Percentiles rank a stretch among this genome's conserved stretches.
These are phyloP conservation scores for Neolecta irregularis DNA, from an alignment of 1,139 yeast genomes.

Conservation along the genomic window DNA sequence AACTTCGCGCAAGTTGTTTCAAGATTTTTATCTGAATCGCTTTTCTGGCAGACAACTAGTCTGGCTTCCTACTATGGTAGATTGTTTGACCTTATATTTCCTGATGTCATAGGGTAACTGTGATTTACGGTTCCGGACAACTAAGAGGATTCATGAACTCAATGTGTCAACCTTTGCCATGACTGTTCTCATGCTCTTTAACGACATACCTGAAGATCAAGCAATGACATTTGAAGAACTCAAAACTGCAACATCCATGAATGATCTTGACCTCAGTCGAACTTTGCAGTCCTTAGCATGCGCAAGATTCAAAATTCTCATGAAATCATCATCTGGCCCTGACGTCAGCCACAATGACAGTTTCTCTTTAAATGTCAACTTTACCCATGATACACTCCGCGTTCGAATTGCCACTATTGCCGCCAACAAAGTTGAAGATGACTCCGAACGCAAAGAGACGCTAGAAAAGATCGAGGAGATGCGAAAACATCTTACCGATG, in stretches of 20 bases:
- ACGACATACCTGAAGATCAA: slow-evolving; percentile 36
- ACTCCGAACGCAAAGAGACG: slow-evolving; percentile 30
- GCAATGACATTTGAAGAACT: slow-evolving; percentile 48
- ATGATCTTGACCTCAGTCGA: slow-evolving; percentile 53
- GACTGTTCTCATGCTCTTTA: slow-evolving; percentile 57
- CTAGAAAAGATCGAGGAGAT: slow-evolving; percentile 31
- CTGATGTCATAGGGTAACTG: slow-evolving; percentile 60
- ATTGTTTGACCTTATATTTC: slow-evolving; percentile 21
- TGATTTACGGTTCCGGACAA: slow-evolving; percentile 38
- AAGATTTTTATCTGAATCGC: slow-evolving; percentile 38
- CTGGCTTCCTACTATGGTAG: slow-evolving; percentile 56
- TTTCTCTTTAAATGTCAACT: slow-evolving; percentile 55
- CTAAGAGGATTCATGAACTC: slow-evolving; percentile 58
- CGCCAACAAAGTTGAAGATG: slow-evolving; percentile 28
- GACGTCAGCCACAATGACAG: slow-evolving; percentile 50
- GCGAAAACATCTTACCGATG: slow-evolving; percentile 54
- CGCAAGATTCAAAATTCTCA: slow-evolving; percentile 57
- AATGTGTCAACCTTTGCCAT: slow-evolving; percentile 74
- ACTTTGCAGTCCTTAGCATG: slow-evolving; percentile 78
- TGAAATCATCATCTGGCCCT: slow-evolving; percentile 51
- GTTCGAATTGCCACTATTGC: slow-evolving; percentile 69
- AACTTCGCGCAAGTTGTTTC: slow-evolving; percentile 31
- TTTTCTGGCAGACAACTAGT: slow-evolving; percentile 60
- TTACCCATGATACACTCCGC: slow-evolving; percentile 54
- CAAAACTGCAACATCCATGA: slow-evolving; percentile 51